Base-by-base conservation (phyloP, 345 rosid genomes). In the Psidium friedrichsthalianum region DNA sequence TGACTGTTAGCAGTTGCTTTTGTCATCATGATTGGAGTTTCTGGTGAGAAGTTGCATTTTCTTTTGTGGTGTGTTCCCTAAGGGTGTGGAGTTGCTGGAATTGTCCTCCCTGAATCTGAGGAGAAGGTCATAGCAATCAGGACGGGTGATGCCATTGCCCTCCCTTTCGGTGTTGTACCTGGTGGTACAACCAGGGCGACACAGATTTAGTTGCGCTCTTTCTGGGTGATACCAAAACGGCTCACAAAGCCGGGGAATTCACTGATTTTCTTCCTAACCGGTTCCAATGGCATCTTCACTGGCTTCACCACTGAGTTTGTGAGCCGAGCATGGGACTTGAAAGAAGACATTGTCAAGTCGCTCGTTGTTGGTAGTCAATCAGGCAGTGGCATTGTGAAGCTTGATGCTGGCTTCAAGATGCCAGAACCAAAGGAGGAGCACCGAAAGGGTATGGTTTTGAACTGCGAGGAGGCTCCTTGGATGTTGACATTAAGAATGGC, bases 181-280 rank as follows among this genome's bases (percentile, higher is more conserved):
- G 99, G 99, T 97, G 96, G 95, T 94, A 92, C 83, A 97, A 93
- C 90, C 93, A 92, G 24, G 96, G 93, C 20, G 98, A 95, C 90
- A 92, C 95, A 32, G 95, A 92, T 59, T 88, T 97, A 21, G 94
- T 93, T 21, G 90, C 94, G 44, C 96, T 97, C 56, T 94, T 97
- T 86, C 89, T 95, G 82, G 99, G 99, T 0, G 96, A 95, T 82
- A 97, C 99, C 14, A 89, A 93, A 40, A 95, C 91, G 84, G 97
- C 91, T 81, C 98, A 94, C 88, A 94, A 92, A 87, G 84, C 95
- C 8, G 99, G 98, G 53, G 90, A 92, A 29, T 95, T 97, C 86
- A 95, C 98, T 1, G 95, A 95, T 59, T 95, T 95, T 97, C 89
- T 95, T 89, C 89, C 80, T 97, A 69, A 90, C 98, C 5, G 98